Base-by-base conservation (phyloP, 352 stramenopile genomes). In the Globisporangium cystogenes region DNA sequence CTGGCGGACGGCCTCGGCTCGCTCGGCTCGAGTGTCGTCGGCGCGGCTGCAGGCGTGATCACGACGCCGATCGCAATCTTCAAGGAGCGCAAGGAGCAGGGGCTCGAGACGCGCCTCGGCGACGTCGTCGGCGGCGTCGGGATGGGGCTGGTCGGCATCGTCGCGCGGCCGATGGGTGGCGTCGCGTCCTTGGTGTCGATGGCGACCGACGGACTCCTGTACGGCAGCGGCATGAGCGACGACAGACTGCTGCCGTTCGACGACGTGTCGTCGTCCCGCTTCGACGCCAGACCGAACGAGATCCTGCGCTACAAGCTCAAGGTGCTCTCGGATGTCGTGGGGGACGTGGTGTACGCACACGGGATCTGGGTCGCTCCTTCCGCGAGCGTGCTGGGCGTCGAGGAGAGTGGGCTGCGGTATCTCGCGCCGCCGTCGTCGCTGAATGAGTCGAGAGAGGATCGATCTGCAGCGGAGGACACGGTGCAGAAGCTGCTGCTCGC, bases 251-350 rank as follows among this genome's bases (percentile, higher is more conserved):
- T 67, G 21, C 62, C 66, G 29, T 64, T 75, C 33, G 65, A 84
- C 12, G 55, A 54, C 1, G 49, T 51, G 12, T 23, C 33, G 23
- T 63, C 60, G 29, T 48, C 60, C 3, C 61, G 55, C 0, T 85
- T 90, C 48, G 65, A 81, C 44, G 73, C 76, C 3, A 56, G 60
- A 16, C 74, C 73, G 11, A 90, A 93, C 50, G 81, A 89, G 31
- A 48, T 87, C 11, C 62, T 90, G 23, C 81, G 83, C 12, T 89
- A 87, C 60, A 89, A 88, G 55, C 59, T 93, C 46, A 87, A 92
- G 56, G 75, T 90, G 10, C 41, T 92, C 2, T 62, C 64, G 7
- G 69, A 89, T 46, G 67, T 70, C 1, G 64, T 76, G 7, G 71
- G 68, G 8, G 65, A 62, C 42, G 68, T 93, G 6, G 64, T 82